These are phyloP conservation scores for Phytophthora melonis DNA, from an alignment of 352 stramenopile species.

Conservation along the genomic window DNA sequence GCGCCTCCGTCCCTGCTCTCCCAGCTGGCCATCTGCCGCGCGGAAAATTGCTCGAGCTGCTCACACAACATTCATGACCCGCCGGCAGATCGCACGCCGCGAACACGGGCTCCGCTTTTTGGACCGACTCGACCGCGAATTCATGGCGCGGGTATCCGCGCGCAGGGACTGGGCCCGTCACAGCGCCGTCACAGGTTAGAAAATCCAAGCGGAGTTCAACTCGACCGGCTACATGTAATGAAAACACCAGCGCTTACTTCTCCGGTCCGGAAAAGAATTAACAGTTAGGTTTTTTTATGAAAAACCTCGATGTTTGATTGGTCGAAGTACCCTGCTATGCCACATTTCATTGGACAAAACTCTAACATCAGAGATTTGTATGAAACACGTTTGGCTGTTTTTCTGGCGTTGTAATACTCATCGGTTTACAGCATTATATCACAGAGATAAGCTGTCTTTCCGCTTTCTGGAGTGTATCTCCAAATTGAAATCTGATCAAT, in stretches of 20 bases:
- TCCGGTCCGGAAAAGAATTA: too few species aligned
- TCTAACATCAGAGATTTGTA: too few species aligned
- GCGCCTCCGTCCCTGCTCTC: slow-evolving; percentile 11
- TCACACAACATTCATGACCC: background rate
- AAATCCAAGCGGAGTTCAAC: slow-evolving; percentile 33
- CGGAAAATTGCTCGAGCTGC: slow-evolving; percentile 16
- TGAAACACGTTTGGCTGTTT: too few species aligned
- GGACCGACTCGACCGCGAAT: background rate
- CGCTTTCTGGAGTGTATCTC: too few species aligned
- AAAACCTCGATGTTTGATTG: too few species aligned
- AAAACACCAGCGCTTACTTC: slow-evolving; percentile 35
- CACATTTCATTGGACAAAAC: too few species aligned
- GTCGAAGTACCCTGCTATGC: too few species aligned
- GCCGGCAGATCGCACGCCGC: slow-evolving; percentile 17
- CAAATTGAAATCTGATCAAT: too few species aligned
- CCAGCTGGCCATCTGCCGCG: slow-evolving; percentile 23
- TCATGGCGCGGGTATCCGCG: slow-evolving; percentile 8
- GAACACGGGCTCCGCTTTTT: slow-evolving; percentile 2
- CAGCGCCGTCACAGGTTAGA: slow-evolving; percentile 10
- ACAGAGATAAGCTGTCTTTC: too few species aligned
- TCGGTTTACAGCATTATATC: too few species aligned
- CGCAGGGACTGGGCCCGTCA: slow-evolving; percentile 26
- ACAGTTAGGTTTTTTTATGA: too few species aligned
- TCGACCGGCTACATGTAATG: slow-evolving; percentile 23
- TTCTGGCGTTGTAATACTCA: too few species aligned